Evolutionary conservation across 169 alveolate genomes (phyloP), one percentile per base, ranked within the genome.

Genomic region (Theileria annulata): DNA sequence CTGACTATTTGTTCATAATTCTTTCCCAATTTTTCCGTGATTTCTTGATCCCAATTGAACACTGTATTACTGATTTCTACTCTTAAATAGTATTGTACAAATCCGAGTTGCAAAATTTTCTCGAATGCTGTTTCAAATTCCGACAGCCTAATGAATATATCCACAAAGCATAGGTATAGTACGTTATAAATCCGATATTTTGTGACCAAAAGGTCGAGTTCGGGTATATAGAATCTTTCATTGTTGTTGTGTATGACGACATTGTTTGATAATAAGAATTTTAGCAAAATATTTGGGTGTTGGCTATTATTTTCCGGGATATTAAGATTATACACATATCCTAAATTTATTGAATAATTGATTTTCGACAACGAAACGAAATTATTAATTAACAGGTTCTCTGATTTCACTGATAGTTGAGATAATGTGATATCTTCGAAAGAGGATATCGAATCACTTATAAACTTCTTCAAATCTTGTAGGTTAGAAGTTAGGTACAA

Each of bases 181-280:
- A 25, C 31, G n/a, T 31, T 80, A 56, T 72, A 80, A 25, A 54
- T 17, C 58, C 58, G 77, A 63, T 80, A 73, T 42, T 64, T 15
- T 27, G 77, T 67, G 66, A 80, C 62, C 67, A 80, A 71, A 17
- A 27, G 69, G 62, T 80, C 88, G 13, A 80, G 58, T 15, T 35
- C 37, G 13, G 35, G 23, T 19, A 12, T 9, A 62, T 56, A 68
- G 19, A 78, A 1, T 28, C 62, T 64, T n/a, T 17, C 31, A 31
- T 73, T 64, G 48, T 54, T 3, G 56, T 60, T 58, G 49, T 54
- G 58, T n/a, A 58, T 21, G 59, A 27, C 21, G 3, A 79, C 75
- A 3, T 58, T 17, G 48, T 27, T 12, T 35, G 74, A 37, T 35
- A 79, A 54, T 21, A 63, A 71, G 30, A 71, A 27, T 48, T 23